Base-by-base conservation (phyloP, 2,329 filamentous ascomycete species). In the Alternaria sp. region DNA sequence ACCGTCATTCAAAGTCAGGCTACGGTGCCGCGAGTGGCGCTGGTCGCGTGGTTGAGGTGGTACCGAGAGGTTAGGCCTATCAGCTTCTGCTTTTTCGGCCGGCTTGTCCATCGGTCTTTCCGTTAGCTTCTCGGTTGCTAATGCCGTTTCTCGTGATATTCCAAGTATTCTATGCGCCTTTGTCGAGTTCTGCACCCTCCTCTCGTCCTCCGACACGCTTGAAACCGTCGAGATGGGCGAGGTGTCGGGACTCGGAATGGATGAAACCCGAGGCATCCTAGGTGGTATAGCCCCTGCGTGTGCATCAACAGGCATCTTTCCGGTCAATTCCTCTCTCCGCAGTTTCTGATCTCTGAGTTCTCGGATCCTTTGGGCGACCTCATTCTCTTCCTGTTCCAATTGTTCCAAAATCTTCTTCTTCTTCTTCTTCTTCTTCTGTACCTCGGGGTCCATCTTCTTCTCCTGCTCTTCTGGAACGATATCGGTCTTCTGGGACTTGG, bases 301-400 rank as follows among this genome's bases (percentile, higher is more conserved):
- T 7, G 58, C 57, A 33, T 63, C 61, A 46, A 72, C 67, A 51
- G 74, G 72, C 58, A 70, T 58, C 58, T 72, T 72, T 37, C 71
- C 70, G 37, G 75, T 72, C 61, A 75, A 67, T 63, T 77, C 79
- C 44, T 86, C 82, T 59, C 84, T 81, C 67, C 81, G 80, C 72
- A 85, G 79, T 63, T 86, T 84, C 61, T 85, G 83, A 64, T 85
- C 81, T 67, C 84, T 83, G 31, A 88, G 71, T 66, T 88, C 80
- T 66, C 82, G 81, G 50, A 88, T 88, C 41, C 83, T 79, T 54
- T 82, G 82, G 34, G 83, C 84, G 6, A 88, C 85, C 39, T 85
- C 80, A 62, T 83, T 85, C 28, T 86, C 83, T 54, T 80, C 82
- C 37, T 70, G 68, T 55, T 75, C 73, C 39, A 77, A 51, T 46